Conservation (phyloP, 2,329 filamentous ascomycete genomes). For the Sporothrix pallida region DNA sequence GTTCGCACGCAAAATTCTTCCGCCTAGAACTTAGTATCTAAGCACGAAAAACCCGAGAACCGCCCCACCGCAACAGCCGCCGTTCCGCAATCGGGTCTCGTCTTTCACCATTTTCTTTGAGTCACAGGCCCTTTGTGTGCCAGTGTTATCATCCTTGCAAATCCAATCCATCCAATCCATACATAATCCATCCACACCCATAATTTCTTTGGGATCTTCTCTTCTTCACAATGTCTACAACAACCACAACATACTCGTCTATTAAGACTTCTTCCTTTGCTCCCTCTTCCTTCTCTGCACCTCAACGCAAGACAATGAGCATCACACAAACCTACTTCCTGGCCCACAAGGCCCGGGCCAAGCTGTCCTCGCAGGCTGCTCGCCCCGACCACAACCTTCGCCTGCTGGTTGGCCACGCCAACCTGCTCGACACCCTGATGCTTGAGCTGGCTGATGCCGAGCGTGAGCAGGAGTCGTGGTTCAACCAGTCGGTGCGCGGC, state of each 20-base stretch:
- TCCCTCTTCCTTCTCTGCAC: slow-evolving; percentile 46
- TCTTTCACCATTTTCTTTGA: slow-evolving; percentile 33
- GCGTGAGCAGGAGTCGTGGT: slow-evolving; percentile 94
- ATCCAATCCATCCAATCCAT: slow-evolving; percentile 16
- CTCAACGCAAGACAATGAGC: slow-evolving; percentile 84
- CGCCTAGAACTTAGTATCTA: slow-evolving; percentile 3
- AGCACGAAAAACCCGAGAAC: slow-evolving; percentile 16
- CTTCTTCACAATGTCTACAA: slow-evolving; percentile 37
- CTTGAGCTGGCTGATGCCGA: slow-evolving; percentile 87
- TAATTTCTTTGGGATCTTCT: not conserved
- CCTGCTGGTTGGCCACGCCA: slow-evolving; percentile 95
- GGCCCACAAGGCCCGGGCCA: slow-evolving; percentile 92
- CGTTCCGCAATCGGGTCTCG: slow-evolving; percentile 38
- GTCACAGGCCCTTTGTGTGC: slow-evolving; percentile 37
- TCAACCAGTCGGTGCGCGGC: slow-evolving; percentile 90
- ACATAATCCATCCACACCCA: slow-evolving; percentile 29
- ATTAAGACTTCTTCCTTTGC: slow-evolving; percentile 40
- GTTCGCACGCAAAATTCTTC: slow-evolving; percentile 24
- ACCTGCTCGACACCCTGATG: slow-evolving; percentile 96
- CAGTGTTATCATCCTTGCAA: slow-evolving; percentile 16
- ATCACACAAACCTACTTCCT: slow-evolving; percentile 98
- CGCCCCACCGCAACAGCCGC: slow-evolving; percentile 33
- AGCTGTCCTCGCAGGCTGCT: slow-evolving; percentile 92
- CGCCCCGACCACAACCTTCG: slow-evolving; percentile 92
- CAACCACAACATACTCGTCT: slow-evolving; percentile 32